Percentiles rank a stretch among this genome's conserved stretches.
phyloP scores from a whole-genome alignment of 2,329 filamentous ascomycete species.

The Ophiostoma ips region DNA sequence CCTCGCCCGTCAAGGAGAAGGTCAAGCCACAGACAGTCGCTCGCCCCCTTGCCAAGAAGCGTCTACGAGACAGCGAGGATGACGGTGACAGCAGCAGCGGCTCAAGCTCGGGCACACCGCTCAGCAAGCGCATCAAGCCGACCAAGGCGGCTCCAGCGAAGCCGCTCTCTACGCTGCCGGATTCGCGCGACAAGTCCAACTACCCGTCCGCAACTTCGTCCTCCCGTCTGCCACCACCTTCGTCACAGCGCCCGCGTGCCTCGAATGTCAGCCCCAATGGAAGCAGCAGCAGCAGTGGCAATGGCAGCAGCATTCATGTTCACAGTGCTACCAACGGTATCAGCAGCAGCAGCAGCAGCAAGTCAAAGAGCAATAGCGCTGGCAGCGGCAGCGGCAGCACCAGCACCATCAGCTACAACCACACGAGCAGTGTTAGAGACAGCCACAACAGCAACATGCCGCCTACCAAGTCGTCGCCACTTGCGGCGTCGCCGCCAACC shows the following conservation, averaged over 20 bases:
- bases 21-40: neutral
- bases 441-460: conserved; percentile 28
- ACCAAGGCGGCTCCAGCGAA: conserved; percentile 14
- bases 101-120: conserved; percentile 44
- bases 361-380: neutral
- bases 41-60: conserved; percentile 31
- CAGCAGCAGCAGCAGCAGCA: neutral
- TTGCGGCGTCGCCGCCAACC: conserved; percentile 51
- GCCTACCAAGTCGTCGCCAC: conserved; percentile 48
- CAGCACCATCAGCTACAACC: conserved; percentile 19
- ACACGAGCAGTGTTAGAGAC: neutral
- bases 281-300: conserved; percentile 6
- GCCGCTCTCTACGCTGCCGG: neutral
- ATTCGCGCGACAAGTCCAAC: neutral
- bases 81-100: conserved; percentile 43
- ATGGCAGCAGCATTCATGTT: neutral
- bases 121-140: conserved; percentile 43
- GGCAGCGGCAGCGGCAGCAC: neutral
- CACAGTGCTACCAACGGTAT: neutral
- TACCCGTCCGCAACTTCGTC: neutral
- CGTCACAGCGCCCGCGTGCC: conserved; percentile 1
- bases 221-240: neutral
- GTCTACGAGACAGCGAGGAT: conserved; percentile 35
- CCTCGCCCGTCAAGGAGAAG: conserved; percentile 9
- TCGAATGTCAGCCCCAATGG: conserved; percentile 31